A percentile compares a stretch with the other conserved stretches of the same genome.
Evolutionary conservation across 768 basidiomycete genomes (phyloP).

Genomic region (Clavulina sp.): DNA sequence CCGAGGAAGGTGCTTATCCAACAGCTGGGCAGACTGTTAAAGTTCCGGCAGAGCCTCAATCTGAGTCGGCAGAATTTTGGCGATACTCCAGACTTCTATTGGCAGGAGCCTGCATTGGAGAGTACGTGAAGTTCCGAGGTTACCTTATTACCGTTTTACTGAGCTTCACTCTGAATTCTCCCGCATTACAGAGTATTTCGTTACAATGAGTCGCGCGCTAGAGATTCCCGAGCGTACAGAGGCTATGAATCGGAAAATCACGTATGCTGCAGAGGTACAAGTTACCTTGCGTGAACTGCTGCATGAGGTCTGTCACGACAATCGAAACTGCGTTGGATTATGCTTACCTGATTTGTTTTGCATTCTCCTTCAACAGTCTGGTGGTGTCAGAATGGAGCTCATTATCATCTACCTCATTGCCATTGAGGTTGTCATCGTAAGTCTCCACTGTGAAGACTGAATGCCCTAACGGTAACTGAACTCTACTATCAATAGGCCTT

Average conservation of each 20-base stretch:
- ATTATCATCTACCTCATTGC: conserved; percentile 91
- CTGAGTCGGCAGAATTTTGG: conserved; percentile 78
- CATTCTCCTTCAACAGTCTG: conserved; percentile 36
- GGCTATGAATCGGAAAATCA: conserved; percentile 81
- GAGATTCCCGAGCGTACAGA: conserved; percentile 71
- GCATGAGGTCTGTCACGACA: conserved; percentile 42
- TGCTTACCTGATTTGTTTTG: background rate
- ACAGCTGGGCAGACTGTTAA: conserved; percentile 82
- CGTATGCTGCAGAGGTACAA: conserved; percentile 77
- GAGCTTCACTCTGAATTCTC: background rate
- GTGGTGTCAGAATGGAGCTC: conserved; percentile 81
- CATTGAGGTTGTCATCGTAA: conserved; percentile 82
- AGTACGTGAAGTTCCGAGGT: conserved; percentile 24
- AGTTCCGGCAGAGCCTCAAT: conserved; percentile 82
- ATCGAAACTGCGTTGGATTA: conserved; percentile 2
- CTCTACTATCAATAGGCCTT: conserved; percentile 9
- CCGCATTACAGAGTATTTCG: conserved; percentile 48
- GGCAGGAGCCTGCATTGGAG: conserved; percentile 85
- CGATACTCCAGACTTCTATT: conserved; percentile 84
- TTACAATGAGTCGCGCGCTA: conserved; percentile 65
- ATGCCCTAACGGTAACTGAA: background rate
- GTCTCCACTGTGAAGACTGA: conserved; percentile 3
- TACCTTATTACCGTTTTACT: background rate
- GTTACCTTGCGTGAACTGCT: conserved; percentile 75
- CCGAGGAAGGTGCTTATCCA: conserved; percentile 68